Evolutionary conservation across 2,329 filamentous ascomycete species (phyloP).

Genomic region (Trichoderma hamatum): DNA sequence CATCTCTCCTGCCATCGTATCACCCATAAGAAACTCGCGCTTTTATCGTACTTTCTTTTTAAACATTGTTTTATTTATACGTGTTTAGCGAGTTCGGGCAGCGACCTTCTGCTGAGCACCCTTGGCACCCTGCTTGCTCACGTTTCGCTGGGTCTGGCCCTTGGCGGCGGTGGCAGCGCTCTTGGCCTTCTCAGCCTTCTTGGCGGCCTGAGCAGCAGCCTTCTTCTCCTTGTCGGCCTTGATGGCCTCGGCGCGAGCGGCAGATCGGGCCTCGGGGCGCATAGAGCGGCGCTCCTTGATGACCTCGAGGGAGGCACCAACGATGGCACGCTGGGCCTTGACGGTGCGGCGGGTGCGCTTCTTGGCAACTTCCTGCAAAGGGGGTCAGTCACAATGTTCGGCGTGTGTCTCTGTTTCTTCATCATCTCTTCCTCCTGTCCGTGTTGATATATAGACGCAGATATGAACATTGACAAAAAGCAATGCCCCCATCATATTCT

Average conservation of each 20-base stretch:
- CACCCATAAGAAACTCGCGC: not conserved
- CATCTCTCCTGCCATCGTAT: not conserved
- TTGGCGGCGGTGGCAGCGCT: conserved; percentile 71
- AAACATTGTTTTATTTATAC: not conserved
- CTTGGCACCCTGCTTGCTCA: conserved; percentile 97
- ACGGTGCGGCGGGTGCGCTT: conserved; percentile 98
- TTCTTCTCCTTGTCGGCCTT: conserved; percentile 99
- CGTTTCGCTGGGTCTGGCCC: conserved; percentile 77
- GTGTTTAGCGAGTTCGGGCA: conserved; percentile 73
- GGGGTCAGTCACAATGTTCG: conserved; percentile 44
- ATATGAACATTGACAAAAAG: not conserved
- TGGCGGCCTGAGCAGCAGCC: conserved; percentile 79
- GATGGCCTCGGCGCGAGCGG: conserved; percentile 87
- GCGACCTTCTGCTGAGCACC: conserved; percentile 83
- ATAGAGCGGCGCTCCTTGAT: conserved; percentile 98
- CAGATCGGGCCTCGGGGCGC: conserved; percentile 93
- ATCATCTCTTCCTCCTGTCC: not conserved
- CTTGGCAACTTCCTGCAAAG: conserved; percentile 93
- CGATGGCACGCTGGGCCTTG: conserved; percentile 98
- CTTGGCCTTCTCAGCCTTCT: conserved; percentile 99
- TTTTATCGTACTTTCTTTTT: conserved; percentile 25
- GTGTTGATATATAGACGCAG: not conserved
- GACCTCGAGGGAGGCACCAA: conserved; percentile 98
- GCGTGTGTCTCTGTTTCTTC: not conserved
- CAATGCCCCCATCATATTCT: not conserved